Percentiles rank a stretch among this genome's conserved stretches.
Conservation (phyloP, 1,284 basidiomycete genomes). For the Ganoderma multipileum region DNA sequence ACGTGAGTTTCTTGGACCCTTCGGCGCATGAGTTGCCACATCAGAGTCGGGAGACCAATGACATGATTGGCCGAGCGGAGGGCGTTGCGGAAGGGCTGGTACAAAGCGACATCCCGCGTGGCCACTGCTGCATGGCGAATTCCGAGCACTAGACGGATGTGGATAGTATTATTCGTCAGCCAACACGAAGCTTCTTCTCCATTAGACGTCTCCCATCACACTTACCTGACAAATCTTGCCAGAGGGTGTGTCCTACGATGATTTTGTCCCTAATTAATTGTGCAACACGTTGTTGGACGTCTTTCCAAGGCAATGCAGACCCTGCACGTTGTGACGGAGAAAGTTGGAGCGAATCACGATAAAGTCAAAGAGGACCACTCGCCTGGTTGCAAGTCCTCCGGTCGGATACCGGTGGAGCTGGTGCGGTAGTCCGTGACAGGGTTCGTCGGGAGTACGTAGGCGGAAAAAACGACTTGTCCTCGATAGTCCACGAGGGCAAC, state of each 20-base stretch:
- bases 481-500: slow-evolving; percentile 70
- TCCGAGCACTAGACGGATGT: slow-evolving; percentile 65
- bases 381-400: slow-evolving; percentile 51
- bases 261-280: slow-evolving; percentile 69
- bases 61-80: slow-evolving; percentile 68
- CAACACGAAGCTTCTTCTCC: not conserved
- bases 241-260: slow-evolving; percentile 76
- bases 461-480: slow-evolving; percentile 63
- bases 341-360: slow-evolving; percentile 2
- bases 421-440: slow-evolving; percentile 78
- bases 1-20: slow-evolving; percentile 73
- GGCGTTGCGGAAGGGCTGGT: slow-evolving; percentile 78
- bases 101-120: slow-evolving; percentile 83
- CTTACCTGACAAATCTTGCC: slow-evolving; percentile 79
- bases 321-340: slow-evolving; percentile 42
- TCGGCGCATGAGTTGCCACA: slow-evolving; percentile 81
- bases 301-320: slow-evolving; percentile 58
- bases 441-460: slow-evolving; percentile 72
- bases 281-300: slow-evolving; percentile 69
- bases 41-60: slow-evolving; percentile 76
- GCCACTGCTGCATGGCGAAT: slow-evolving; percentile 80
- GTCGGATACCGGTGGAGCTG: slow-evolving; percentile 71
- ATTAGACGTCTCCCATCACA: slow-evolving; percentile 10
- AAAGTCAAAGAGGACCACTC: slow-evolving; percentile 12
- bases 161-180: slow-evolving; percentile 6